Base-by-base conservation (phyloP, 192 early-diverging fungal species). In the Podila minutissima region DNA sequence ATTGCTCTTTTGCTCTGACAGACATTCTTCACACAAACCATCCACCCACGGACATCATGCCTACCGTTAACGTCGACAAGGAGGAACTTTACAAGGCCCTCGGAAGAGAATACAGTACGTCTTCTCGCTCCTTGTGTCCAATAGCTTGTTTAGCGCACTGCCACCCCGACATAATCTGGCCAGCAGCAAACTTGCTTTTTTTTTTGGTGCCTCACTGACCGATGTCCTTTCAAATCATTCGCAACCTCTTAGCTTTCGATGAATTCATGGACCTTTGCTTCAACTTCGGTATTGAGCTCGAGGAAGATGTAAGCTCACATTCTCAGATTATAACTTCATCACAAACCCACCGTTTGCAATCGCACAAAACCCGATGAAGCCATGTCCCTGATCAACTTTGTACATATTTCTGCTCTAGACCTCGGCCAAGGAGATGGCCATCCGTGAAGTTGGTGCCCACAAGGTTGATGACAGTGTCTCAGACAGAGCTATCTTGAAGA, bases 181-280 rank as follows among this genome's bases (percentile, higher is more conserved):
- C 41, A 66, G 46, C 62, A 64, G 17, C 37, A 46, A 29, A 26
- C 51, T 65, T 51, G 28, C 49, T 29, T 61, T 28, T 28, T 35
- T 49, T 58, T 48, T 41, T 64, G 17, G 20, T 9, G n/a, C 3
- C 17, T n/a, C 35, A 15, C 29, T 60, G 49, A 33, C 24, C 15
- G 12, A 24, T 60, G 46, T 31, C n/a, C 55, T 22, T 64, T 48
- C 41, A 19, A 19, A 50, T 51, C 31, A 59, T 41, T 12, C 22
- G 29, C 13, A 31, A 49, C 8, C 60, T 46, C 15, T 10, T 73
- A 94, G 92, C 92, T 41, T 86, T 87, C 67, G 92, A 95, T 57
- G 92, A 97, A 79, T 98, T 99, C 89, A 90, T 93, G 84, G 98
- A 99, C 85, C 90, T 99, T 62, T 98, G 98, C 84, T 99, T 99